Evolutionary conservation across 2,329 filamentous ascomycete species (phyloP), one percentile per base, ranked within the genome.

Genomic region (Chaetomium sp.): DNA sequence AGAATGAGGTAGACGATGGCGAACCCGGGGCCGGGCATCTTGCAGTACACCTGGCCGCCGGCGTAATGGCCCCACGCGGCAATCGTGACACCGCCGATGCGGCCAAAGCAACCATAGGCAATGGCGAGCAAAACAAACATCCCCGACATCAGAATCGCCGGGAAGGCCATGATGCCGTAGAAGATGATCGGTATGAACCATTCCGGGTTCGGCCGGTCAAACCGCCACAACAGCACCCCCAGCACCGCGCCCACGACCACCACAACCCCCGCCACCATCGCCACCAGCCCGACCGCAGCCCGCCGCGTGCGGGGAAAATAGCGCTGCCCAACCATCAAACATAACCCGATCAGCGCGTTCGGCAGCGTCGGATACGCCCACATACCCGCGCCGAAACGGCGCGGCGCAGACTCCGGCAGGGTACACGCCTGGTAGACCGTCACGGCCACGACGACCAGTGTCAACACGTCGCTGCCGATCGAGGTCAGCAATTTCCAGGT

Each of bases 41-140:
- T 52, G 49, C 49, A 52, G 41, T 52, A 52, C n/a, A 41, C 40
- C 49, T 52, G 19, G 4, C 49, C 49, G 41, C 41, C 49, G 14
- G 49, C 40, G n/a, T 44, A 32, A 41, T 52, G 49, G 2, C 27
- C 3, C 40, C 19, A 37, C 49, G 49, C 49, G 8, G 49, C 49
- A 32, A 44, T 12, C 5, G 37, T 37, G n/a, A 52, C 49, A n/a
- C 49, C 49, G n/a, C 49, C 41, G 32, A 52, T 40, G 12, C 49
- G 40, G 7, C 10, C 40, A 19, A 52, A 52, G 37, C 19, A 34
- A 5, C 49, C 49, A 44, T 44, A 37, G 10, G 6, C 12, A 19
- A 52, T 37, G n/a, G 49, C 49, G 8, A 52, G 10, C 8, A 52
- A 7, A 12, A 52, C 9, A n/a, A 41, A 27, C 3, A 14, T 12